Evolutionary conservation across 148 eudicot species (phyloP).

Genomic region (Rhododendron henanense): DNA sequence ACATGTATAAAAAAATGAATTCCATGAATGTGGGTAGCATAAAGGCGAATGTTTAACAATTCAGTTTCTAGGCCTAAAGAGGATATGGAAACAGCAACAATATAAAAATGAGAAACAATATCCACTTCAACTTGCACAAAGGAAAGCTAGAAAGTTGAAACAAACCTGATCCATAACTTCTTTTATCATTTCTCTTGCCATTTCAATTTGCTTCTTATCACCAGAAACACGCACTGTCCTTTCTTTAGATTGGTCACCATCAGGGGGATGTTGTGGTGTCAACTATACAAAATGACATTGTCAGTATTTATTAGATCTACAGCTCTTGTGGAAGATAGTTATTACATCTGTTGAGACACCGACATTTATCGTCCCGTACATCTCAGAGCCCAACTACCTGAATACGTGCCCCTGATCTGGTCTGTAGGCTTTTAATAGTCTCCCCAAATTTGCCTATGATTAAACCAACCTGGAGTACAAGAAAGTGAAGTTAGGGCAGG

Average conservation of each 20-base stretch:
- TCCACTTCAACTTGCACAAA: background rate
- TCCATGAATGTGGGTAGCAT: background rate
- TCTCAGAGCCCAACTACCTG: constrained; percentile 51
- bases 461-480: constrained; percentile 66
- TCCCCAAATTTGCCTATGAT: constrained; percentile 96
- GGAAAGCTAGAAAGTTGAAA: constrained; percentile 7
- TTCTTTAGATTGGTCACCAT: constrained; percentile 76
- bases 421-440: constrained; percentile 81
- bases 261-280: constrained; percentile 64
- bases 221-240: constrained; percentile 85
- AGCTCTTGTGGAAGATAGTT: background rate
- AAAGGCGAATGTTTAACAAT: background rate
- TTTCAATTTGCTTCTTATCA: constrained; percentile 79
- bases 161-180: constrained; percentile 98
- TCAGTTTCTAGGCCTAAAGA: background rate
- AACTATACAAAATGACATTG: constrained; percentile 36
- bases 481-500: background rate
- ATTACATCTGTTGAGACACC: background rate
- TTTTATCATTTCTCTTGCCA: constrained; percentile 79
- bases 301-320: background rate
- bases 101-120: background rate
- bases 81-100: background rate
- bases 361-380: background rate
- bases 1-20: background rate
- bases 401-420: constrained; percentile 95